phyloP scores from a whole-genome alignment of 1,284 basidiomycete genomes.

The Meira nashicola region DNA sequence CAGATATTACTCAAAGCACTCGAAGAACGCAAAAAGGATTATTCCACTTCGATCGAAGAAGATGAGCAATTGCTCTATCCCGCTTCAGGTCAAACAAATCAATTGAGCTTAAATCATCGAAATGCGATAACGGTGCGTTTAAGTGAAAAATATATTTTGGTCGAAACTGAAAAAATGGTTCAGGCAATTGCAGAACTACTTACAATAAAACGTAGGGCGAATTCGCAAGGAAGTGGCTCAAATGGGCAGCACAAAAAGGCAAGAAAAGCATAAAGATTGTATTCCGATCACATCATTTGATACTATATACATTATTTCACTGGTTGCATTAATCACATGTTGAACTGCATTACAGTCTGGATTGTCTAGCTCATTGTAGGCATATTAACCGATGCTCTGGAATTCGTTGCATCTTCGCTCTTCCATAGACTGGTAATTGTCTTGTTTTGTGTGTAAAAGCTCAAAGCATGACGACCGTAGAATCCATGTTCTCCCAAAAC shows the following conservation, averaged over 20 bases:
- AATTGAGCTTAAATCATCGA: constrained; percentile 36
- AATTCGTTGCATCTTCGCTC: constrained; percentile 29
- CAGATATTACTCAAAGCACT: constrained; percentile 28
- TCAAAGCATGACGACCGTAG: constrained; percentile 40
- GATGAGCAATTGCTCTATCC: constrained; percentile 58
- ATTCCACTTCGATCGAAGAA: constrained; percentile 55
- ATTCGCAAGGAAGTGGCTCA: background rate
- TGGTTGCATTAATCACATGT: too few species aligned
- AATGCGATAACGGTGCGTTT: constrained; percentile 70
- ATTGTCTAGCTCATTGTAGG: constrained; percentile 30
- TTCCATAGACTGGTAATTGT: constrained; percentile 39
- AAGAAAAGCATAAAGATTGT: background rate
- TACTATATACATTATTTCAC: too few species aligned
- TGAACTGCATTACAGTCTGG: too few species aligned
- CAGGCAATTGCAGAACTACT: background rate
- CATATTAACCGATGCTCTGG: constrained; percentile 40
- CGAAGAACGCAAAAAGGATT: constrained; percentile 21
- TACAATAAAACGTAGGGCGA: background rate
- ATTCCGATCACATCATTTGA: background rate
- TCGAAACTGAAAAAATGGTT: constrained; percentile 8
- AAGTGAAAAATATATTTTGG: constrained; percentile 57
- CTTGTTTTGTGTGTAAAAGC: constrained; percentile 45
- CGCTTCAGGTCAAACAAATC: constrained; percentile 1
- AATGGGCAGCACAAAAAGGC: background rate
- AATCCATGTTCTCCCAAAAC: constrained; percentile 63